Evolutionary conservation across 106 monocot species (phyloP).

Genomic region (Allium fistulosum): DNA sequence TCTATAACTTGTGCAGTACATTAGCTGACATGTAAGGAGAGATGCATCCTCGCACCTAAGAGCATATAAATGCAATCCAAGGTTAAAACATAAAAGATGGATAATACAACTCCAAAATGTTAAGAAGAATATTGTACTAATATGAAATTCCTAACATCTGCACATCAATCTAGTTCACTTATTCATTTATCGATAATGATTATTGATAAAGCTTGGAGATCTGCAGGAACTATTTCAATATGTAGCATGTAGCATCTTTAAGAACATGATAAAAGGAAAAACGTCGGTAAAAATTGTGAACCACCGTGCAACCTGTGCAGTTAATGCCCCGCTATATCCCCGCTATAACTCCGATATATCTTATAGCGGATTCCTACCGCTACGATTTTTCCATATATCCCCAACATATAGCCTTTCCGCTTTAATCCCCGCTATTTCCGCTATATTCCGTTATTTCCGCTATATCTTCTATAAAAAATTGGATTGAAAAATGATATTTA

Average conservation of each 20-base stretch:
- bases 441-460: no score
- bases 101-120: not conserved
- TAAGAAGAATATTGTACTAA: not conserved
- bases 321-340: no score
- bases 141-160: not conserved
- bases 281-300: not conserved
- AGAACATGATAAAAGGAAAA: not conserved
- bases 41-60: constrained; percentile 61
- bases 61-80: not conserved
- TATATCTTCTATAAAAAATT: no score
- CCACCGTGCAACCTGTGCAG: no score
- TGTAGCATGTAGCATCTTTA: not conserved
- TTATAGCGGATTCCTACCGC: no score
- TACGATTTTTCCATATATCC: no score
- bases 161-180: no score
- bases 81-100: not conserved
- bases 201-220: not conserved
- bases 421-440: no score
- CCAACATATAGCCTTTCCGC: no score
- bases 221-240: not conserved
- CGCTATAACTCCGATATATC: no score
- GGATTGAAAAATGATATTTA: no score
- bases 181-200: not conserved
- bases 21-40: constrained; percentile 84
- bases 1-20: constrained; percentile 62